Evolutionary conservation across 2,329 filamentous ascomycete genomes (phyloP), one percentile per base, ranked within the genome.

Genomic region (Cladobotryum mycophilum): DNA sequence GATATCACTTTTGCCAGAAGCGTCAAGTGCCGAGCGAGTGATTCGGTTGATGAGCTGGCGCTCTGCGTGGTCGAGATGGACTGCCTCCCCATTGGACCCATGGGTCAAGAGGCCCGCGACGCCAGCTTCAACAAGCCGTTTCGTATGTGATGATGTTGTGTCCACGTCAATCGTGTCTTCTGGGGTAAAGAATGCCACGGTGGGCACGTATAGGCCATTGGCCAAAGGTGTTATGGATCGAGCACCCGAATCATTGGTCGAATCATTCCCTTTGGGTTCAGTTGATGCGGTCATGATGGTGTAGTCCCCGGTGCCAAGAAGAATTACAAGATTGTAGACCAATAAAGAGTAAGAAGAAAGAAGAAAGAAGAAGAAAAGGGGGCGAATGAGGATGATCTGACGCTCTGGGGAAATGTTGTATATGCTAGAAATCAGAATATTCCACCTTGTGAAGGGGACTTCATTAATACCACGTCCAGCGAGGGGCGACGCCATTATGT

Each of bases 81-180:
- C 83, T 0, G 85, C 85, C 69, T 89, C 86, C 60, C 85, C 86
- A 62, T 88, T 89, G 59, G 82, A 86, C 37, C 85, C 84, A 64
- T 87, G 84, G 3, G 81, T 82, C 17, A 86, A 80, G 47, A 89
- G 72, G 41, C 85, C 85, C 15, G 82, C 76, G 40, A 88, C 76
- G 35, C 84, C 84, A 18, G 82, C 76, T 50, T 77, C 67, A 42
- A 80, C 82, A 3, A 88, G 76, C 46, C 81, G 78, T 18, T 79
- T 70, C 25, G 81, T 81, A 53, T 78, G 75, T 18, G 69, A 68
- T 47, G 70, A 67, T 25, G 75, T 77, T 4, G 76, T 72, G 17
- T 70, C 66, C n/a, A 78, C 50, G 57, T 84, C 80, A 45, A 83
- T 65, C 4, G 76, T 73, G 61, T 83, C 80, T 35, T 74, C 70